A percentile compares a stretch with the other conserved stretches of the same genome.
phyloP scores from a whole-genome alignment of 192 early-diverging fungal species.

The Coemansia sp. region DNA sequence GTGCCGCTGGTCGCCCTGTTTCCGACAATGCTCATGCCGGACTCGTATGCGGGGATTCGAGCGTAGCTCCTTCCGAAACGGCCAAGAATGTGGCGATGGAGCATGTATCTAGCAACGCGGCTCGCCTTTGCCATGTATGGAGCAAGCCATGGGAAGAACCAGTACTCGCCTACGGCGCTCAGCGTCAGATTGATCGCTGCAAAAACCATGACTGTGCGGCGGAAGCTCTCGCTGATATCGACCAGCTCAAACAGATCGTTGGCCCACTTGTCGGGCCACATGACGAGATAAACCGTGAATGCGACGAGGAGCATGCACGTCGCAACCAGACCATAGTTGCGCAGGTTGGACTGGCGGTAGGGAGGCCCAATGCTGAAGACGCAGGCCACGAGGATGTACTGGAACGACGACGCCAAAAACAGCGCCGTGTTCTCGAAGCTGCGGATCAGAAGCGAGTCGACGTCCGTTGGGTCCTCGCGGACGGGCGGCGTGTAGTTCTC shows the following conservation, averaged over 20 bases:
- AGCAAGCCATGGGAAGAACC: conserved; percentile 41
- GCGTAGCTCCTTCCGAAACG: background rate
- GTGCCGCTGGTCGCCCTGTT: background rate
- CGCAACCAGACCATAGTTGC: conserved; percentile 58
- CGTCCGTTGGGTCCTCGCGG: conserved; percentile 54
- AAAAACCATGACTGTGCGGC: conserved; percentile 57
- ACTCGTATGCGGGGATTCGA: background rate
- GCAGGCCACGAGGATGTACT: conserved; percentile 87
- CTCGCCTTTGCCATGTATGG: conserved; percentile 19
- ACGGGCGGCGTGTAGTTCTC: conserved; percentile 63
- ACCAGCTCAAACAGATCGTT: conserved; percentile 68
- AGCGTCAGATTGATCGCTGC: conserved; percentile 59
- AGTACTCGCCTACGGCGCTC: conserved; percentile 34
- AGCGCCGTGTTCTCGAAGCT: conserved; percentile 90
- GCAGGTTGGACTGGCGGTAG: conserved; percentile 83
- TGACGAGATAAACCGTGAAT: conserved; percentile 58
- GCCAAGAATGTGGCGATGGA: conserved; percentile 19
- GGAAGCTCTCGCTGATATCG: conserved; percentile 55
- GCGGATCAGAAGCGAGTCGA: conserved; percentile 64
- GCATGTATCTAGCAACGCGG: conserved; percentile 23
- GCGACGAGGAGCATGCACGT: conserved; percentile 60
- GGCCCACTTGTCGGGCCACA: conserved; percentile 56
- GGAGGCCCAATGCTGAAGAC: conserved; percentile 96
- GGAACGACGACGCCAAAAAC: conserved; percentile 87
- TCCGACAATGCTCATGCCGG: background rate